A percentile compares a stretch with the other conserved stretches of the same genome.
Evolutionary conservation across 495 filamentous ascomycete genomes (phyloP).

Genomic region (Xylaria castorea): DNA sequence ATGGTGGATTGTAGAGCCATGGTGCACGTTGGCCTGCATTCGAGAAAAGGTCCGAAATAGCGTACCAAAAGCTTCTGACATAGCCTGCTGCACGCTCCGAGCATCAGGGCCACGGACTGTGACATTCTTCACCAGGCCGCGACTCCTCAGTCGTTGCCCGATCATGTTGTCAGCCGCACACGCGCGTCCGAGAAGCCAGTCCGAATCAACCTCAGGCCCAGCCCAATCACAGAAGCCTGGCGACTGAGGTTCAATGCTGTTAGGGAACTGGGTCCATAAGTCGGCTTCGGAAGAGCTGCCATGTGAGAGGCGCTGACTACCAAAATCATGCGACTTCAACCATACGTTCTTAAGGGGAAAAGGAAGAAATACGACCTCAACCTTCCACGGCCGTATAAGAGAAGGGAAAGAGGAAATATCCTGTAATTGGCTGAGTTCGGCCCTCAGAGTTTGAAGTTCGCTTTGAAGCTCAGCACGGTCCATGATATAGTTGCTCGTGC

Average conservation of each 20-base stretch:
- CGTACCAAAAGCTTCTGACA: conserved; percentile 63
- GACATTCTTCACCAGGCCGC: conserved; percentile 69
- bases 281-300: conserved; percentile 51
- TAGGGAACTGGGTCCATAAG: conserved; percentile 65
- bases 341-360: conserved; percentile 70
- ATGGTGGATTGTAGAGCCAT: conserved; percentile 39
- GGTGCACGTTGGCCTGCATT: conserved; percentile 40
- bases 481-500: conserved; percentile 40
- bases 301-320: conserved; percentile 50
- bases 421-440: conserved; percentile 63
- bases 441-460: conserved; percentile 61
- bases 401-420: conserved; percentile 59
- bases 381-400: conserved; percentile 64
- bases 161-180: conserved; percentile 60
- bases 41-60: conserved; percentile 52
- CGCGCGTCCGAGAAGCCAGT: conserved; percentile 65
- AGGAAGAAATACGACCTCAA: conserved; percentile 73
- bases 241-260: conserved; percentile 52
- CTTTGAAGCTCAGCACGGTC: conserved; percentile 53
- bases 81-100: conserved; percentile 64
- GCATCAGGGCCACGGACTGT: conserved; percentile 63
- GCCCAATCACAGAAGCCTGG: conserved; percentile 54
- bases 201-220: conserved; percentile 48
- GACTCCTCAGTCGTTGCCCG: conserved; percentile 67
- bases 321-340: conserved; percentile 57